These are phyloP conservation scores for Cryptosporidium bovis DNA, from an alignment of 169 alveolate genomes.

Conservation along the genomic window DNA sequence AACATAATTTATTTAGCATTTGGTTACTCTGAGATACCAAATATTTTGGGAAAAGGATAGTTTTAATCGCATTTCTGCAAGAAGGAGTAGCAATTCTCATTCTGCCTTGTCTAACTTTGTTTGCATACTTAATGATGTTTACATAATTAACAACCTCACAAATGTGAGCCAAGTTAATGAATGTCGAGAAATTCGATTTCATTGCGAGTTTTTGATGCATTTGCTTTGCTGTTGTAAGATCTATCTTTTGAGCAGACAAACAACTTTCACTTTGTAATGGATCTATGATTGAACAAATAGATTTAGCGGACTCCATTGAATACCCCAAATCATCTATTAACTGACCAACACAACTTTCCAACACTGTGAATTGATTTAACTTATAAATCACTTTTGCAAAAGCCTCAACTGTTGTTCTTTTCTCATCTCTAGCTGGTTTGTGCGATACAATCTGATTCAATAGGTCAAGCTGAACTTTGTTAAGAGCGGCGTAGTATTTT, in stretches of 20 bases:
- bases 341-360: conserved; percentile 71
- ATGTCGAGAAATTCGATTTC: conserved; percentile 3
- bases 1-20: conserved; percentile 30
- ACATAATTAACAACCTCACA: conserved; percentile 67
- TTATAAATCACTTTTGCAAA: conserved; percentile 69
- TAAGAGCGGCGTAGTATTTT: conserved; percentile 38
- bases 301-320: conserved; percentile 45
- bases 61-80: conserved; percentile 62
- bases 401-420: conserved; percentile 57
- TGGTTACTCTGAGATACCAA: conserved; percentile 54
- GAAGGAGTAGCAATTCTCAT: conserved; percentile 72
- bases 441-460: conserved; percentile 62
- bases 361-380: conserved; percentile 40
- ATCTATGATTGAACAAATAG: conserved; percentile 59
- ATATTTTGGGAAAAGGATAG: conserved; percentile 53
- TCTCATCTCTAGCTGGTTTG: conserved; percentile 47
- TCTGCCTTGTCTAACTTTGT: conserved; percentile 50
- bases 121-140: conserved; percentile 55
- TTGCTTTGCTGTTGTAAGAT: conserved; percentile 47
- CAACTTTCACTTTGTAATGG: conserved; percentile 73
- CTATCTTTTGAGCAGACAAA: conserved; percentile 64
- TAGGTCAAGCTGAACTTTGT: conserved; percentile 40
- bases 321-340: conserved; percentile 47
- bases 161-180: conserved; percentile 63
- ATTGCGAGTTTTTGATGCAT: conserved; percentile 60